These are phyloP conservation scores for Omphalotus guepiniiformis DNA, from an alignment of 768 basidiomycete species.

Conservation along the genomic window DNA sequence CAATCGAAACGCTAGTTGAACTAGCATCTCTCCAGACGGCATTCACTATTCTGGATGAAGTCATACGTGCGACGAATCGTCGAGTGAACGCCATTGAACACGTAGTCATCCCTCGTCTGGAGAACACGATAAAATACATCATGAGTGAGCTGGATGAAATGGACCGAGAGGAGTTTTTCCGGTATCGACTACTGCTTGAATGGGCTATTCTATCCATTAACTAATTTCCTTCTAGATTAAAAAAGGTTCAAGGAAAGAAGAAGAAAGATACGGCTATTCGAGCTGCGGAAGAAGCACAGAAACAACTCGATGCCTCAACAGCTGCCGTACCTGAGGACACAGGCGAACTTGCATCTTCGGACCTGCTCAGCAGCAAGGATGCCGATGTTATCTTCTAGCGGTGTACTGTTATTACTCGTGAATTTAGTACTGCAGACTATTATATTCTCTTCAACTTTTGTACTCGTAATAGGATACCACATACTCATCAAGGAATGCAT, in stretches of 20 bases:
- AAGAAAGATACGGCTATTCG: slow-evolving; percentile 67
- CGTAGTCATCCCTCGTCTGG: slow-evolving; percentile 89
- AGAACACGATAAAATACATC: slow-evolving; percentile 98
- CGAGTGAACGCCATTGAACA: slow-evolving; percentile 99
- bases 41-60: slow-evolving; percentile 97
- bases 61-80: slow-evolving; percentile 98
- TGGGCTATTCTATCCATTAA: not conserved
- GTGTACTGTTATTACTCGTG: too few species aligned
- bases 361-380: slow-evolving; percentile 85
- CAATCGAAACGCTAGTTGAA: slow-evolving; percentile 95
- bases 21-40: slow-evolving; percentile 96
- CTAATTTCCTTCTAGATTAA: slow-evolving; percentile 51
- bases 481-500: too few species aligned
- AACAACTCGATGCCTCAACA: slow-evolving; percentile 25
- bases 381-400: slow-evolving; percentile 93
- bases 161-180: slow-evolving; percentile 94
- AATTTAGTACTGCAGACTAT: too few species aligned
- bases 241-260: slow-evolving; percentile 98
- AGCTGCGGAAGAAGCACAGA: slow-evolving; percentile 24
- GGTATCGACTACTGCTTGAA: slow-evolving; percentile 37
- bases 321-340: slow-evolving; percentile 24
- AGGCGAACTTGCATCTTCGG: slow-evolving; percentile 37
- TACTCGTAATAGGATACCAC: too few species aligned
- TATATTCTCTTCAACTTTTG: too few species aligned
- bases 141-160: slow-evolving; percentile 97